Evolutionary conservation across 805 yeast species (phyloP).

Genomic region (Blastobotrys attinorum): DNA sequence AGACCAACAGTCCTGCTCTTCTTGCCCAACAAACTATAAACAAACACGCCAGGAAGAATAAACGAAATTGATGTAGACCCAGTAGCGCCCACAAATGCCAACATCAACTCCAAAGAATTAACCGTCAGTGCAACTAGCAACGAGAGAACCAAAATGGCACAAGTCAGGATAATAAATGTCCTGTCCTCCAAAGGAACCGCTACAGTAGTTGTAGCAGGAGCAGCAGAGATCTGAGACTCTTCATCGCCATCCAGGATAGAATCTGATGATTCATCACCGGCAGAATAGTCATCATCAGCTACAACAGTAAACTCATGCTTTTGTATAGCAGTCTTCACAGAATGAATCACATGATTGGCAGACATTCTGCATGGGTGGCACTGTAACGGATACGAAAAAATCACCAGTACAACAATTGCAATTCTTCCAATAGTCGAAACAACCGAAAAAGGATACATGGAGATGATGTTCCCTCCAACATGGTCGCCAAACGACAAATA

Average conservation of each 20-base stretch:
- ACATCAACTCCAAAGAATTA: slow-evolving; percentile 66
- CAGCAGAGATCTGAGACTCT: slow-evolving; percentile 2
- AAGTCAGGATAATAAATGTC: slow-evolving; percentile 35
- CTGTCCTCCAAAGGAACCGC: slow-evolving; percentile 11
- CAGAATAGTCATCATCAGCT: slow-evolving; percentile 1
- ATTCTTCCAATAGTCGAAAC: slow-evolving; percentile 73
- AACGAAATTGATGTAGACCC: slow-evolving; percentile 91
- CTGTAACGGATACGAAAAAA: slow-evolving; percentile 82
- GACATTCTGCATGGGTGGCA: slow-evolving; percentile 87
- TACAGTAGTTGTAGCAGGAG: too few species aligned
- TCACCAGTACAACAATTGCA: slow-evolving; percentile 72
- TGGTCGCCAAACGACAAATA: slow-evolving; percentile 80
- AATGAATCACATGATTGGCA: slow-evolving; percentile 60
- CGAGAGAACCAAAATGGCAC: slow-evolving; percentile 41
- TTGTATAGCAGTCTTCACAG: slow-evolving; percentile 23
- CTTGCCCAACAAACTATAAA: slow-evolving; percentile 58
- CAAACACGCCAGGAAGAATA: slow-evolving; percentile 83
- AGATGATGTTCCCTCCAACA: slow-evolving; percentile 72
- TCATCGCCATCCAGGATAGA: background rate
- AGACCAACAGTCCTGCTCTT: slow-evolving; percentile 13
- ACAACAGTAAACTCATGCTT: slow-evolving; percentile 3
- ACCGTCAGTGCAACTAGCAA: slow-evolving; percentile 61
- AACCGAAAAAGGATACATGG: slow-evolving; percentile 57
- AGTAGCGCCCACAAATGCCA: slow-evolving; percentile 86
- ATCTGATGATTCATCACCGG: slow-evolving; percentile 1